Base-by-base conservation (phyloP, 1,284 basidiomycete genomes). In the Ganoderma resinaceum region DNA sequence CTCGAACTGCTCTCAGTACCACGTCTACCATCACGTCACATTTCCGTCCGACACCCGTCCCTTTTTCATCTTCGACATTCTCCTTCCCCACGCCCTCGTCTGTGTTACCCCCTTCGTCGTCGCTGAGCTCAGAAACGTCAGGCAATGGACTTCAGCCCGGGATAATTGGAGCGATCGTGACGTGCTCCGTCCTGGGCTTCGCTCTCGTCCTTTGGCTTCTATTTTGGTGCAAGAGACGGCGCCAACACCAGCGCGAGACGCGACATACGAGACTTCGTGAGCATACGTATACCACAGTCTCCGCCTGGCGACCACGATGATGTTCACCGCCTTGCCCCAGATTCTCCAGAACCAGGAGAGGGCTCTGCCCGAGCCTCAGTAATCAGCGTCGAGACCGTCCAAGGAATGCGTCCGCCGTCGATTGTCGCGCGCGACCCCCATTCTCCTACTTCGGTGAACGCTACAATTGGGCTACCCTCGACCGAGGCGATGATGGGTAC, bases 401-500 rank as follows among this genome's bases (percentile, higher is more conserved):
- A 33, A 58, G 53, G 20, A 2, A 4, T 33, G 12, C n/a, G 2
- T 18, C 16, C 18, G 3, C 33, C 20, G 8, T n/a, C 55, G 20
- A 20, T 12, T 9, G 3, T n/a, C 20, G 8, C 3, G 33, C 55
- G 33, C 3, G 33, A 33, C 6, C 8, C 31, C 2, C 6, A n/a
- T n/a, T 31, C 31, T 18, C 33, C 31, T 9, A 20, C 33, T 3
- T 58, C 55, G 3, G 31, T 58, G 33, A 29, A 12, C n/a, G 55
- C 31, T 8, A 58, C 55, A 35, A 20, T 58, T 9, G 20, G n/a
- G 1, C 33, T n/a, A 2, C 55, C 55, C 14, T n/a, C 55, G 1
- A n/a, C 55, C 20, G 55, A 37, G 31, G 55, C 55, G 16, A 58
- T 58, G 20, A 58, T 58, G 55, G 55, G 55, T 58, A 8, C 8